Conservation (phyloP, 768 basidiomycete genomes). For the Auricularia auricula-judae region DNA sequence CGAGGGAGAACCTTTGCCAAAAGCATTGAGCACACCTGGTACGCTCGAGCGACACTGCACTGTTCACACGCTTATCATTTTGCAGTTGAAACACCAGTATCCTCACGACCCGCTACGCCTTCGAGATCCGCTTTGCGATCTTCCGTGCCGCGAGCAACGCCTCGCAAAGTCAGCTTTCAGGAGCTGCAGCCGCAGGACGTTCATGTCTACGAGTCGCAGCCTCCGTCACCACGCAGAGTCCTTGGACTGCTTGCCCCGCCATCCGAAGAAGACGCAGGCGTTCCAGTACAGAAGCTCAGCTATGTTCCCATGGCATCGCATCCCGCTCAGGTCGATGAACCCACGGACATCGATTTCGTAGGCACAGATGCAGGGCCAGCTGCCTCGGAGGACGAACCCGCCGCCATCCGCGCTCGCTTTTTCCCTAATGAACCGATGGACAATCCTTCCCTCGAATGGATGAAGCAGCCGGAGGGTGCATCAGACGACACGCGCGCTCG, state of each 20-base stretch:
- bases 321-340: not conserved
- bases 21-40: too few relatives aligned
- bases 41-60: not conserved
- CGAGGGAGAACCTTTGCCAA: too few relatives aligned
- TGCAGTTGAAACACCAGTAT: not conserved
- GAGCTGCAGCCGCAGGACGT: slow-evolving; percentile 65
- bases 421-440: slow-evolving; percentile 62
- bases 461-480: slow-evolving; percentile 25
- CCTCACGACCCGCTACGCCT: slow-evolving; percentile 2
- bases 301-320: slow-evolving; percentile 11
- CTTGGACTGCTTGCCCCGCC: slow-evolving; percentile 44
- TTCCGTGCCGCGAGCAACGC: slow-evolving; percentile 1
- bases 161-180: slow-evolving; percentile 58
- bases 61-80: not conserved
- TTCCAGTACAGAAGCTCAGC: slow-evolving; percentile 26
- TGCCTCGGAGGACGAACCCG: slow-evolving; percentile 63
- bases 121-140: slow-evolving; percentile 4
- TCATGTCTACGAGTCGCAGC: slow-evolving; percentile 74
- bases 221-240: slow-evolving; percentile 58
- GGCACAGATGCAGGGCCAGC: slow-evolving; percentile 11
- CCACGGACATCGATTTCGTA: not conserved
- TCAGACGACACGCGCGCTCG: slow-evolving; percentile 24
- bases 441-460: slow-evolving; percentile 77
- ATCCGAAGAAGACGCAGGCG: slow-evolving; percentile 7
- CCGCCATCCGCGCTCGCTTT: slow-evolving; percentile 72